These are phyloP conservation scores for Fusarium sp. DNA, from an alignment of 2,329 filamentous ascomycete genomes.

Conservation along the genomic window DNA sequence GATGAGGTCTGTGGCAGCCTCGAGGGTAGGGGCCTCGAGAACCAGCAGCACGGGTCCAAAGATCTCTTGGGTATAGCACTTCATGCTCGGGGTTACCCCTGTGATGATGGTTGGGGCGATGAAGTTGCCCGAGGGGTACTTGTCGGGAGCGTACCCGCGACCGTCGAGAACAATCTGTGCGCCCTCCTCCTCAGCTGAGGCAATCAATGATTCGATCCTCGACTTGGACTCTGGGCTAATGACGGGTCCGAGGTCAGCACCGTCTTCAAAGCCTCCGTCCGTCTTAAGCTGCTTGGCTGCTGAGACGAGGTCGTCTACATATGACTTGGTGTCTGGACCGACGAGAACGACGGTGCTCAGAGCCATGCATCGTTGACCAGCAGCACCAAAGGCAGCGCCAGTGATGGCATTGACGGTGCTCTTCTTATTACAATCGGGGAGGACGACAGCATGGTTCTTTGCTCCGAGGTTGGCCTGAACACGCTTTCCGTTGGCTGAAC, in stretches of 20 bases:
- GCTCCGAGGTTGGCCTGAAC: constrained; percentile 77
- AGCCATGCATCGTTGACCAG: constrained; percentile 78
- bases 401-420: constrained; percentile 74
- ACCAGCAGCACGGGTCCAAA: constrained; percentile 53
- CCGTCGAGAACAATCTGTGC: constrained; percentile 40
- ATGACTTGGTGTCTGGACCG: constrained; percentile 71
- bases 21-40: constrained; percentile 48
- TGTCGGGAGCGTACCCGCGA: constrained; percentile 32
- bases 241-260: constrained; percentile 39
- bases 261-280: constrained; percentile 39
- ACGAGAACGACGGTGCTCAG: constrained; percentile 74
- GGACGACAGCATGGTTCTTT: constrained; percentile 76
- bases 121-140: constrained; percentile 59
- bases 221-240: constrained; percentile 36
- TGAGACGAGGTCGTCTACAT: constrained; percentile 72
- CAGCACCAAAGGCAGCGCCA: constrained; percentile 76
- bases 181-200: constrained; percentile 35
- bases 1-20: constrained; percentile 50
- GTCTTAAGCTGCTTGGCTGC: constrained; percentile 65
- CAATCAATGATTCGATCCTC: constrained; percentile 38
- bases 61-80: constrained; percentile 52
- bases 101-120: constrained; percentile 51
- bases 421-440: constrained; percentile 78
- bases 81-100: constrained; percentile 50
- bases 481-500: constrained; percentile 77